These are phyloP conservation scores for barley (Hordeum vulgare) DNA, from an alignment of 176 grass and related monocot genomes.

Conservation along the genomic window DNA sequence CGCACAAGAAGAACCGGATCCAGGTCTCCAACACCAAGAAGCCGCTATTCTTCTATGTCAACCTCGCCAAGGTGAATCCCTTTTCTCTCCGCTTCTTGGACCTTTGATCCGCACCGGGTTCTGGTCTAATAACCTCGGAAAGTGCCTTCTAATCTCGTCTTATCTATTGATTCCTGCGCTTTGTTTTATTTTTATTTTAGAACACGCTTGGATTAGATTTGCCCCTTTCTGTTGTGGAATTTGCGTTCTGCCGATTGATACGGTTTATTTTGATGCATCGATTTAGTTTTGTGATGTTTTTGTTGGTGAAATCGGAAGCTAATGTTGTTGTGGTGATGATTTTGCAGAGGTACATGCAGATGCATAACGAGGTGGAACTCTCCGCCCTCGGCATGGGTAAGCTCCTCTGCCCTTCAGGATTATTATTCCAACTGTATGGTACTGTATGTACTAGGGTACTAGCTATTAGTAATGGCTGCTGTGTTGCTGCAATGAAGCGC, in stretches of 20 bases:
- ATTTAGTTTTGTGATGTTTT: background rate
- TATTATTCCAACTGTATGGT: background rate
- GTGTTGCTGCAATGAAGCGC: background rate
- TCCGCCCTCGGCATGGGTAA: constrained; percentile 98
- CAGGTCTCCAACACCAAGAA: constrained; percentile 95
- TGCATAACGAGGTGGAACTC: constrained; percentile 83
- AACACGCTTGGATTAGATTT: background rate
- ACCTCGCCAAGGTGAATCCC: constrained; percentile 71
- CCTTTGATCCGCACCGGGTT: background rate
- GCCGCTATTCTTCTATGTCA: constrained; percentile 16
- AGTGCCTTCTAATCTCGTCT: background rate
- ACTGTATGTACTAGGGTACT: background rate
- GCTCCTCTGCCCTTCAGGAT: background rate
- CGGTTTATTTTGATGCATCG: background rate
- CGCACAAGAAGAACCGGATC: constrained; percentile 84
- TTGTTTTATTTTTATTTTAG: background rate
- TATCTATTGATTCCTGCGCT: background rate
- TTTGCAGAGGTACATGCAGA: constrained; percentile 95
- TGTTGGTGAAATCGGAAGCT: background rate
- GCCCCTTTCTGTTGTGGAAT: background rate
- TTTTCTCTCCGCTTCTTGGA: background rate
- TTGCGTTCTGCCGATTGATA: background rate
- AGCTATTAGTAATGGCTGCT: background rate
- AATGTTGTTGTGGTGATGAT: constrained; percentile 6
- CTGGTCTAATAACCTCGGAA: constrained; percentile 2